These are phyloP conservation scores for Amaranthus cruentus DNA, from an alignment of 148 eudicot genomes.

Conservation along the genomic window DNA sequence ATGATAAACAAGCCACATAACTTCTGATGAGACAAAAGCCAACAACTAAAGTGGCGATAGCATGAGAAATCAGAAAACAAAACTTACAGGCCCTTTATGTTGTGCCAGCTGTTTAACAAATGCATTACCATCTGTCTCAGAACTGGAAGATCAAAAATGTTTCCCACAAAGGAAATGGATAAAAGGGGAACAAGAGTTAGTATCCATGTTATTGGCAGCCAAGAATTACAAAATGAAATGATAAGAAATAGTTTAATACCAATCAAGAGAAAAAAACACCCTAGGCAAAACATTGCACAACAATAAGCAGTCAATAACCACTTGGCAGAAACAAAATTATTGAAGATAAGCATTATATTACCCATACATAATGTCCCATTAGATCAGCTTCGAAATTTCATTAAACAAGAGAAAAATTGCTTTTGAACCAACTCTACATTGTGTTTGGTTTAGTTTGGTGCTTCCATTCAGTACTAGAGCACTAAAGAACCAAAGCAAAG, in stretches of 20 bases:
- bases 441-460: no score
- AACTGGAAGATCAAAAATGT: slow-evolving; percentile 27
- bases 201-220: background rate
- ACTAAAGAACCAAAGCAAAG: no score
- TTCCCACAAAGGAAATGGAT: background rate
- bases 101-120: slow-evolving; percentile 55
- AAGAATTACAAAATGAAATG: background rate
- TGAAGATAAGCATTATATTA: background rate
- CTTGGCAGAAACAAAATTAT: background rate
- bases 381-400: background rate
- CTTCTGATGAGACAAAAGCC: slow-evolving; percentile 10
- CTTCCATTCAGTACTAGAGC: no score
- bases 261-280: background rate
- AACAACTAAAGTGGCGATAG: background rate
- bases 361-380: background rate
- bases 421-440: background rate
- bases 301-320: background rate
- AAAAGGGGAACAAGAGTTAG: background rate
- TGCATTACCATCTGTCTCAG: slow-evolving; percentile 45
- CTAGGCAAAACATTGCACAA: background rate
- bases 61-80: background rate
- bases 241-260: background rate
- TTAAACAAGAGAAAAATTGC: background rate
- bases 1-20: background rate
- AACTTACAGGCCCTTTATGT: slow-evolving; percentile 83